Evolutionary conservation across 305 asterid species (phyloP), one percentile per base, ranked within the genome.

Genomic region (Lippia alba): DNA sequence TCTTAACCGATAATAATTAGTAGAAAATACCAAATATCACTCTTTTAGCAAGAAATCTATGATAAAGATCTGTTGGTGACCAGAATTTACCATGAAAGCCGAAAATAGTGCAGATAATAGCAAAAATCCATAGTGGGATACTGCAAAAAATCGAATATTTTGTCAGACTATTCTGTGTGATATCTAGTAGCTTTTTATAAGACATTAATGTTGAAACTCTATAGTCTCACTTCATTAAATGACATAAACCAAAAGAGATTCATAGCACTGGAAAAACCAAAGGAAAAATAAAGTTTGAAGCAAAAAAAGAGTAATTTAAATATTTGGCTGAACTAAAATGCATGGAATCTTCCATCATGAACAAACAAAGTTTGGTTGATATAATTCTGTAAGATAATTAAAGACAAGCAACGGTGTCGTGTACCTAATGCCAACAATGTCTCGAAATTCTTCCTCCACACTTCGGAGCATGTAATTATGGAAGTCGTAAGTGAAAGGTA

Each of bases 381-480:
- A 56, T 58, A n/a, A 57, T 59, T 67, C 48, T 48, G 12, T 55
- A 53, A 64, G 41, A 20, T 56, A 5, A 36, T 36, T 36, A 4
- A 33, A 55, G 48, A 62, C 17, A 45, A 75, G 70, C 3, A 44
- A 67, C 56, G 40, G 4, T 15, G 16, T 6, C 45, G 55, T 4
- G 41, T 89, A 94, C 96, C 97, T 91, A 50, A 94, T 89, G 77
- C 99, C 97, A 76, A 94, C 97, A 61, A 91, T 89, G 68, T 91
- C 96, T 64, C 97, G 86, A 81, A 91, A 94, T 85, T 94, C 99
- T 79, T 91, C 97, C 75, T 94, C 99, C 96, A 91, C 89, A 78
- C 97, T 94, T 62, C 99, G 89, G 62, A 89, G 87, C 97, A 94
- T 94, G 79, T 91, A 91, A 71, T 87, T 94, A 39, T 94, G 99